Evolutionary conservation across 768 basidiomycete species (phyloP).

Genomic region (Erythrobasidium yunnanense): DNA sequence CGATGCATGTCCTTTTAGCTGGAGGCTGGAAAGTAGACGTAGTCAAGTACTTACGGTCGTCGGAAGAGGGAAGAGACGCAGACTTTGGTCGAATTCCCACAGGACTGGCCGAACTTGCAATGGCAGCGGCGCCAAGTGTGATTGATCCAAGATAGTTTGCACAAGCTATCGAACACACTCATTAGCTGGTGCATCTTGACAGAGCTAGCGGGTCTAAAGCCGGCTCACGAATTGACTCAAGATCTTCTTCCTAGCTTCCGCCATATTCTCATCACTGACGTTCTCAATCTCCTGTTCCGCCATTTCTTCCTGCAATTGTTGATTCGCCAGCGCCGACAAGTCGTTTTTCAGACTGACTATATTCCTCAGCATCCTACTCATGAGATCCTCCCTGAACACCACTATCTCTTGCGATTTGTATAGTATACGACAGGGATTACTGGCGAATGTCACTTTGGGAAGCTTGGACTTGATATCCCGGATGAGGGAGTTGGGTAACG

Average conservation of each 20-base stretch:
- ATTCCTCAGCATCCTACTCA: slow-evolving; percentile 88
- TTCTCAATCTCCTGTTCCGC: slow-evolving; percentile 20
- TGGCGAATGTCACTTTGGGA: slow-evolving; percentile 69
- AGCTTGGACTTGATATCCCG: slow-evolving; percentile 59
- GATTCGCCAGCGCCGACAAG: slow-evolving; percentile 48
- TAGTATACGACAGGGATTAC: slow-evolving; percentile 85
- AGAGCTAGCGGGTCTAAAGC: not conserved
- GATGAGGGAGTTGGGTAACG: slow-evolving; percentile 65
- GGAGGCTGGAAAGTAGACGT: too few relatives aligned
- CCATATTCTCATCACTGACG: not conserved
- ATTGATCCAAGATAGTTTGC: slow-evolving; percentile 91
- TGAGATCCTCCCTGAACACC: slow-evolving; percentile 79
- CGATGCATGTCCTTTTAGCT: slow-evolving; percentile 26
- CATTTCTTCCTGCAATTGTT: slow-evolving; percentile 22
- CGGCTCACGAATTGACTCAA: slow-evolving; percentile 12
- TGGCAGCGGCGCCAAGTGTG: slow-evolving; percentile 80
- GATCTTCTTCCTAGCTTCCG: slow-evolving; percentile 13
- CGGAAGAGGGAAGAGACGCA: slow-evolving; percentile 86
- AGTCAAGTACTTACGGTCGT: slow-evolving; percentile 79
- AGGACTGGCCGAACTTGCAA: slow-evolving; percentile 72
- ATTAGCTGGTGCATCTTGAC: slow-evolving; percentile 9
- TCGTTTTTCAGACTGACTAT: slow-evolving; percentile 75
- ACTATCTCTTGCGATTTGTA: slow-evolving; percentile 95
- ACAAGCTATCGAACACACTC: slow-evolving; percentile 54
- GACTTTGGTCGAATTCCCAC: slow-evolving; percentile 79